A percentile compares a stretch with the other conserved stretches of the same genome.
phyloP scores from a whole-genome alignment of 495 filamentous ascomycete species.

The Echria macrotheca region DNA sequence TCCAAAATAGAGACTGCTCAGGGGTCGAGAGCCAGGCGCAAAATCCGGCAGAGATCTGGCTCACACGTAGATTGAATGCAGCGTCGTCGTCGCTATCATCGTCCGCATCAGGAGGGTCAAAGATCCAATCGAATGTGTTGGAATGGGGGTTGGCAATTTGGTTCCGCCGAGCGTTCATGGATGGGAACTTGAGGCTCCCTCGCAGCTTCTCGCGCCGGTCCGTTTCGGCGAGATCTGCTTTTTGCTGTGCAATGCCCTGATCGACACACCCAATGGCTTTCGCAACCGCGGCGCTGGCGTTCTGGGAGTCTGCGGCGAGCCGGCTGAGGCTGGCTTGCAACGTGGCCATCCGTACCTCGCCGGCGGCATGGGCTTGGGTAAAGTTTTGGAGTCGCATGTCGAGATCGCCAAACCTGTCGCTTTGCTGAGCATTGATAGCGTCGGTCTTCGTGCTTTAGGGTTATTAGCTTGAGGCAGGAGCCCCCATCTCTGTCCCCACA shows the following conservation, averaged over 20 bases:
- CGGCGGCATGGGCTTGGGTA: background rate
- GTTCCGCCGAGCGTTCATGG: conserved; percentile 9
- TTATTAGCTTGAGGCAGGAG: too few species aligned
- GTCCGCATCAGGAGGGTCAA: background rate
- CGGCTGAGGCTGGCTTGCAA: too few species aligned
- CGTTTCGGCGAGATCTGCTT: too few species aligned
- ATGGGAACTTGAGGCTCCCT: conserved; percentile 7
- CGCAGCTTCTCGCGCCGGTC: conserved; percentile 4
- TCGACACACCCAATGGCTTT: too few species aligned
- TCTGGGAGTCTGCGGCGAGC: too few species aligned
- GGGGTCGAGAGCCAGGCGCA: background rate
- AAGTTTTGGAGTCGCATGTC: conserved; percentile 2
- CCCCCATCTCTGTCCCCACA: too few species aligned
- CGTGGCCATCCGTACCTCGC: background rate
- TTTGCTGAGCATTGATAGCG: conserved; percentile 1
- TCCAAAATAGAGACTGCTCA: conserved; percentile 2
- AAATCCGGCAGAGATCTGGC: background rate
- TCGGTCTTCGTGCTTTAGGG: conserved; percentile 6
- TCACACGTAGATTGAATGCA: background rate
- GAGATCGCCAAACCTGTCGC: background rate
- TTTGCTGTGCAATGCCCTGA: too few species aligned
- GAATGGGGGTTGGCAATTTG: conserved; percentile 1
- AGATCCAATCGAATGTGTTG: conserved; percentile 7
- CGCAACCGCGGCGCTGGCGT: too few species aligned
- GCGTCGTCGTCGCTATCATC: background rate